A percentile compares a stretch with the other conserved stretches of the same genome.
Evolutionary conservation across 2,329 filamentous ascomycete genomes (phyloP).

Genomic region (Fusarium circinatum): DNA sequence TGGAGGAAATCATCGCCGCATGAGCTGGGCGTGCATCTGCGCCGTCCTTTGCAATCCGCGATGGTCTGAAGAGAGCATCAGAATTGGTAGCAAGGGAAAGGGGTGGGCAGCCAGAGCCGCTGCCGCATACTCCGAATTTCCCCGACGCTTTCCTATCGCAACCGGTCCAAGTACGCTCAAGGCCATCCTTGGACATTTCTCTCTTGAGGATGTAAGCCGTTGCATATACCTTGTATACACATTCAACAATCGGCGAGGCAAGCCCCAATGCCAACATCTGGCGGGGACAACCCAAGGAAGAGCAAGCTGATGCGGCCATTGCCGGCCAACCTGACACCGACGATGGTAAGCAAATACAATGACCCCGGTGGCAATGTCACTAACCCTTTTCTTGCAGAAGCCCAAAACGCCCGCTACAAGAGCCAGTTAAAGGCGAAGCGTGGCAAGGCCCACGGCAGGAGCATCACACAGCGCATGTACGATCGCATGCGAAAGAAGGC

Average conservation of each 20-base stretch:
- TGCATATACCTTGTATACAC: too few relatives aligned
- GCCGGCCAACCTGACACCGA: not conserved
- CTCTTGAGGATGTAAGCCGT: too few relatives aligned
- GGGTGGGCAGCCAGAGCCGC: not conserved
- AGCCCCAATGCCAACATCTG: not conserved
- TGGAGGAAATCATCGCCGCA: not conserved
- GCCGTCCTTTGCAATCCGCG: not conserved
- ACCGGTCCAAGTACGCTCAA: too few relatives aligned
- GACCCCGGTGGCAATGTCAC: not conserved
- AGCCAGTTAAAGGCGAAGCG: not conserved
- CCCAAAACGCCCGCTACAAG: not conserved
- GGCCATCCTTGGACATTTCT: too few relatives aligned
- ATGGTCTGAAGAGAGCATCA: not conserved
- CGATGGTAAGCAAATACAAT: not conserved
- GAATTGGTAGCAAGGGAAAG: not conserved
- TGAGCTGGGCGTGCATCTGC: not conserved
- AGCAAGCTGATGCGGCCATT: not conserved
- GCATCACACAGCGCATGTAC: accelerated
- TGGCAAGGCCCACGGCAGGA: not conserved
- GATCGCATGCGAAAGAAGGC: not conserved
- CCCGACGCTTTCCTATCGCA: too few relatives aligned
- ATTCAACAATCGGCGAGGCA: too few relatives aligned
- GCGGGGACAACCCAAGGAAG: not conserved
- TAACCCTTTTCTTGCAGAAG: not conserved
- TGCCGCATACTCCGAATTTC: too few relatives aligned